phyloP scores from a whole-genome alignment of 495 filamentous ascomycete species.

The Cryomyces minteri region DNA sequence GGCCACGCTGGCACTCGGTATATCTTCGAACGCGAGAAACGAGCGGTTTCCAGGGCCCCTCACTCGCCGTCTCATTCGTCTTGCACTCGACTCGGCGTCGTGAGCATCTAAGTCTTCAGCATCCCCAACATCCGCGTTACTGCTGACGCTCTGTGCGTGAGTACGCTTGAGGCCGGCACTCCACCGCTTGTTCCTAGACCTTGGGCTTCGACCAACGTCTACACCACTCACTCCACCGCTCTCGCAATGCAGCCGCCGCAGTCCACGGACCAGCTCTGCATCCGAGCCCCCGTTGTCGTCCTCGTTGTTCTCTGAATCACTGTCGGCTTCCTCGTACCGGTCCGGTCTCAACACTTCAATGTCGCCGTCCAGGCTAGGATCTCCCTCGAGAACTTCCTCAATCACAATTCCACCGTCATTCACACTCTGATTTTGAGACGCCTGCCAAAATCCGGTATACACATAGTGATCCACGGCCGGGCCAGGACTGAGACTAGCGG shows the following conservation, averaged over 20 bases:
- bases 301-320: conserved; percentile 3
- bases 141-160: conserved; percentile 16
- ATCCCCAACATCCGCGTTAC: conserved; percentile 12
- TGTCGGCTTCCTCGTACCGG: conserved; percentile 17
- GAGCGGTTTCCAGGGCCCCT: conserved; percentile 10
- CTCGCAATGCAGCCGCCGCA: conserved; percentile 7
- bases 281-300: conserved; percentile 3
- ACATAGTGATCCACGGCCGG: neutral
- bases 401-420: conserved; percentile 10
- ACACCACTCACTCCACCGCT: neutral
- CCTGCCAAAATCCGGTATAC: neutral
- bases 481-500: neutral
- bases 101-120: conserved; percentile 12
- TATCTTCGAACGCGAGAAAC: conserved; percentile 14
- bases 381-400: conserved; percentile 16
- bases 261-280: conserved; percentile 5
- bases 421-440: neutral
- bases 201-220: conserved; percentile 7
- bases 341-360: conserved; percentile 17
- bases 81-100: conserved; percentile 12
- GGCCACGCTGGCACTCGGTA: conserved; percentile 9
- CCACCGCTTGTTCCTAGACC: conserved; percentile 14
- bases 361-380: conserved; percentile 15
- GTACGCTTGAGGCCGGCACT: conserved; percentile 16
- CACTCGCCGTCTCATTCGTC: conserved; percentile 14